These are phyloP conservation scores for Tricladium varicosporioides DNA, from an alignment of 2,329 filamentous ascomycete genomes.

Conservation along the genomic window DNA sequence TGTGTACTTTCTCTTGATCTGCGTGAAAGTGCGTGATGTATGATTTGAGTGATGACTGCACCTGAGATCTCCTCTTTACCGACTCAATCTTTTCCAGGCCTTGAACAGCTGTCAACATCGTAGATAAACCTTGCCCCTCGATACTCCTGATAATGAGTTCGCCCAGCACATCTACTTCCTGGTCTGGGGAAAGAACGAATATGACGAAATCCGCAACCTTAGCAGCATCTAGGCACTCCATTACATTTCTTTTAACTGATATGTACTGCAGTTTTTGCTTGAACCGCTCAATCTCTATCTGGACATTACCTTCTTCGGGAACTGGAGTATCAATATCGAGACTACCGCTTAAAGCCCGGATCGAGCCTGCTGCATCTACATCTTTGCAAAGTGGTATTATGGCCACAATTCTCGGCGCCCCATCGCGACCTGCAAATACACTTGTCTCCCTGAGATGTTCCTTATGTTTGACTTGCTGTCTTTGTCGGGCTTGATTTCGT, in stretches of 20 bases:
- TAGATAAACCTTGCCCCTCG: constrained; percentile 92
- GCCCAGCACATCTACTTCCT: constrained; percentile 81
- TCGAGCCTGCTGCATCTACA: constrained; percentile 63
- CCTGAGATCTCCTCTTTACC: constrained; percentile 72
- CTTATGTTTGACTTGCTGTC: constrained; percentile 77
- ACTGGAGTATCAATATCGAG: constrained; percentile 73
- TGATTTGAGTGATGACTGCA: constrained; percentile 80
- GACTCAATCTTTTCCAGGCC: constrained; percentile 76
- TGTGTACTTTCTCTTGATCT: constrained; percentile 86
- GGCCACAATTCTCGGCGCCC: constrained; percentile 83
- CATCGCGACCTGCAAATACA: constrained; percentile 83
- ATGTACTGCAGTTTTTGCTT: constrained; percentile 93
- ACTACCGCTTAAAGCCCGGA: constrained; percentile 71
- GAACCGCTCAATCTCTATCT: constrained; percentile 80
- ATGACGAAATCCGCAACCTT: constrained; percentile 89
- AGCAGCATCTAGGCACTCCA: constrained; percentile 79
- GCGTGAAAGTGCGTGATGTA: constrained; percentile 96
- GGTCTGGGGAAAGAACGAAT: constrained; percentile 75
- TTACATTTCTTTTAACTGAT: constrained; percentile 68
- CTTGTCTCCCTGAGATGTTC: constrained; percentile 77
- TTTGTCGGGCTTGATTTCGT: constrained; percentile 91
- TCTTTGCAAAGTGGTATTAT: constrained; percentile 80
- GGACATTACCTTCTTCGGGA: constrained; percentile 54
- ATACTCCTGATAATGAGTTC: constrained; percentile 83
- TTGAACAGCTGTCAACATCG: constrained; percentile 82